Evolutionary conservation across 1,284 basidiomycete species (phyloP), one percentile per base, ranked within the genome.

Genomic region (Veloporphyrellus conicus): DNA sequence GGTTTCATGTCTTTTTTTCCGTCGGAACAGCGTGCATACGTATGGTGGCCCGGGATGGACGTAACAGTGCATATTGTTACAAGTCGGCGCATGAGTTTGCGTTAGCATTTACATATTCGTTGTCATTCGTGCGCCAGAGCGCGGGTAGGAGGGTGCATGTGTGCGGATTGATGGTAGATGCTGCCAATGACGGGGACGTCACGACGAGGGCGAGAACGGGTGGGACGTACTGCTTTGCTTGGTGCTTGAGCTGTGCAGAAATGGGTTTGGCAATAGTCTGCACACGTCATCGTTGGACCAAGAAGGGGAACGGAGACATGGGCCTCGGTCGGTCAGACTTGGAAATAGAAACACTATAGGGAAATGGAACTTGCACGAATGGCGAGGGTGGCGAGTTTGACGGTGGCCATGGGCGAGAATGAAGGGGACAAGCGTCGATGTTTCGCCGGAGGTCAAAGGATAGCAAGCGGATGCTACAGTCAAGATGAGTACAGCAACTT

Each of bases 211-310:
- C 36, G 12, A 38, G 9, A 36, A 29, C n/a, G 34, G 35, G 14
- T 14, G 20, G 27, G 12, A 69, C 83, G 57, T 59, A 91, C 90
- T 90, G 78, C 54, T 79, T 82, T 2, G 86, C 90, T 64, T 91
- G 89, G 33, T 75, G 73, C 69, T 87, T 92, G 48, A 93, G 73
- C 41, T 76, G 76, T 44, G 75, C 75, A 36, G 86, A 84, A 56
- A 93, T 90, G 34, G 90, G 90, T 70, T 92, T 92, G 44, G 90
- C 89, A 61, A 91, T 65, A 25, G 88, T 92, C 89, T 91, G 48
- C 48, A 10, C 23, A 25, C n/a, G n/a, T n/a, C n/a, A n/a, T n/a
- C n/a, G n/a, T n/a, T n/a, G n/a, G n/a, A n/a, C n/a, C n/a, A n/a
- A n/a, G n/a, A n/a, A n/a, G n/a, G n/a, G n/a, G n/a, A n/a, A n/a